Conservation (phyloP, 1,139 yeast species). For the Entelexis sorbosivorans region DNA sequence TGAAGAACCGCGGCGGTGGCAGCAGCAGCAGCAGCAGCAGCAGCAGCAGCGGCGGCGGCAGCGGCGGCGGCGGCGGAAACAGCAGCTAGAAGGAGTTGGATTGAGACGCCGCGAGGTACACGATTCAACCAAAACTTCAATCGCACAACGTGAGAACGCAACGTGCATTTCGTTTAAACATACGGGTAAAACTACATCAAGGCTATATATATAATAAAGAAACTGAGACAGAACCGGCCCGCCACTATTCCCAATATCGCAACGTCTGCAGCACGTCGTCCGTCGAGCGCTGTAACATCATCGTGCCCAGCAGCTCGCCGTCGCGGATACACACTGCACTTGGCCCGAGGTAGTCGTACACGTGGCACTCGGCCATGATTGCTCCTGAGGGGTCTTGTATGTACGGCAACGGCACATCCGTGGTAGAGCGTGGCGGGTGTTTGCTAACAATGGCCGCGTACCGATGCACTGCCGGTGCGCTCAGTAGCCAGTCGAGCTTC, state of each 20-base stretch:
- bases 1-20: no score
- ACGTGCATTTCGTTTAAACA: no score
- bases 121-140: no score
- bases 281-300: slow-evolving; percentile 19
- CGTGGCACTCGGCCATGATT: slow-evolving; percentile 23
- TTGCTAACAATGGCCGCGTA: slow-evolving; percentile 14
- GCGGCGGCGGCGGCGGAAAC: no score
- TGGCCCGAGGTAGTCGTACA: slow-evolving; percentile 23
- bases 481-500: neutral
- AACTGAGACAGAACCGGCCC: neutral
- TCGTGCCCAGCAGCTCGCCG: slow-evolving; percentile 22
- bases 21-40: no score
- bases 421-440: neutral
- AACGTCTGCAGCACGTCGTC: slow-evolving; percentile 12
- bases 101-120: no score
- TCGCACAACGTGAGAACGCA: no score
- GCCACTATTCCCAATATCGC: slow-evolving; percentile 7
- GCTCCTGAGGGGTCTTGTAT: slow-evolving; percentile 21
- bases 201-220: neutral
- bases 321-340: slow-evolving; percentile 23
- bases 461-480: slow-evolving; percentile 2
- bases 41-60: no score
- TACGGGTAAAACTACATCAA: neutral
- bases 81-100: neutral
- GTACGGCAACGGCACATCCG: slow-evolving; percentile 7